Conservation (phyloP, 768 basidiomycete species). For the Clavaria fumosa region DNA sequence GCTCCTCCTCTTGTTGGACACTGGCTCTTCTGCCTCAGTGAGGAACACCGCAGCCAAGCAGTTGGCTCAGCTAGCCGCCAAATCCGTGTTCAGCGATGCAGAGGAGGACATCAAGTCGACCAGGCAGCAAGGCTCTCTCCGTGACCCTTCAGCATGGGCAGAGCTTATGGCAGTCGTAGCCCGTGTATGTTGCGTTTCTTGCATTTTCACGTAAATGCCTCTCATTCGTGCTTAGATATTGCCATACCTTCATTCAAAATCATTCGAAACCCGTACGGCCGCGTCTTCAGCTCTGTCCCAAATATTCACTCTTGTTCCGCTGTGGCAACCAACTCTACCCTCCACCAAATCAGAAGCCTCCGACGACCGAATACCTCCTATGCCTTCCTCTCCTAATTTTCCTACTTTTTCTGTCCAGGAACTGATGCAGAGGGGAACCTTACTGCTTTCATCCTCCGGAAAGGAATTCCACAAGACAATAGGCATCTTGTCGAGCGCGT, state of each 20-base stretch:
- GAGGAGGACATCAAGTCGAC: conserved; percentile 62
- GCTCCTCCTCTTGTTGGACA: conserved; percentile 88
- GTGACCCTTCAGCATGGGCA: conserved; percentile 70
- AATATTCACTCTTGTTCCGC: conserved; percentile 71
- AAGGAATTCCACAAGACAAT: conserved; percentile 75
- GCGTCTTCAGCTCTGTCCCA: conserved; percentile 80
- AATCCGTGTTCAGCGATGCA: conserved; percentile 69
- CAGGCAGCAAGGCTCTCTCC: conserved; percentile 39
- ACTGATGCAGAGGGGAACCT: conserved; percentile 57
- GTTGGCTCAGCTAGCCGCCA: conserved; percentile 79
- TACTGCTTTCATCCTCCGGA: conserved; percentile 83
- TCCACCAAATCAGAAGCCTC: conserved; percentile 14
- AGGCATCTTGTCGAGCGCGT: conserved; percentile 53
- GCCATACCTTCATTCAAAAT: conserved; percentile 81
- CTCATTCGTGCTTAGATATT: conserved; percentile 41
- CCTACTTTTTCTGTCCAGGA: conserved; percentile 65
- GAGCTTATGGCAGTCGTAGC: conserved; percentile 85
- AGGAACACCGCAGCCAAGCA: conserved; percentile 95
- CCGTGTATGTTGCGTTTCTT: conserved; percentile 34
- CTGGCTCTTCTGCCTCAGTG: conserved; percentile 80
- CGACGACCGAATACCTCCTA: conserved; percentile 15
- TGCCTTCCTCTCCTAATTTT: conserved; percentile 40
- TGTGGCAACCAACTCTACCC: conserved; percentile 46
- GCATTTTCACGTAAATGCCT: conserved; percentile 8
- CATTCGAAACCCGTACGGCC: conserved; percentile 82